Conservation (phyloP, 2,329 filamentous ascomycete genomes). For the Ambrosiella xylebori region DNA sequence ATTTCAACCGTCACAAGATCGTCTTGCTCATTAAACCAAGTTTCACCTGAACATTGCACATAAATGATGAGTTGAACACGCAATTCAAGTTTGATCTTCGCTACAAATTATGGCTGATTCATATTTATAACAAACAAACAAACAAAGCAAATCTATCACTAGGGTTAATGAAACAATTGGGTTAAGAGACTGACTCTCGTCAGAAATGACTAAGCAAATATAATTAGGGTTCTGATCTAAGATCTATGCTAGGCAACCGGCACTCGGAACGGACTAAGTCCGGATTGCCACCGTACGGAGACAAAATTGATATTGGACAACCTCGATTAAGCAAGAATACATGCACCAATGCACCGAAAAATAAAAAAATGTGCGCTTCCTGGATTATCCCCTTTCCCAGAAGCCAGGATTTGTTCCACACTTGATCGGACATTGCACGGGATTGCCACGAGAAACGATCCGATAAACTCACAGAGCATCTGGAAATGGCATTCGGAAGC, state of each 20-base stretch:
- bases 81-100: background rate
- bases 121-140: no score
- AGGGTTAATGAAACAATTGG: background rate
- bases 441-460: background rate
- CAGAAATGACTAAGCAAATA: background rate
- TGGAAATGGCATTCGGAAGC: background rate
- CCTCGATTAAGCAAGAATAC: no score
- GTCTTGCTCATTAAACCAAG: no score
- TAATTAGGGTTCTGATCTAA: background rate
- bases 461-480: background rate
- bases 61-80: background rate
- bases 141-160: background rate
- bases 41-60: no score
- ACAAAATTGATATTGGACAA: no score
- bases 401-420: background rate
- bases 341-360: no score
- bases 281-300: background rate
- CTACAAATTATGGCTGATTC: background rate
- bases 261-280: background rate
- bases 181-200: background rate
- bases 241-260: background rate
- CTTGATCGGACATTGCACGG: background rate
- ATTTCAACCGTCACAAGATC: no score
- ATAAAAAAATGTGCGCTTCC: no score
- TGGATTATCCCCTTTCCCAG: no score